Conservation (phyloP, 306 rosid species). For the Prosopis cineraria region DNA sequence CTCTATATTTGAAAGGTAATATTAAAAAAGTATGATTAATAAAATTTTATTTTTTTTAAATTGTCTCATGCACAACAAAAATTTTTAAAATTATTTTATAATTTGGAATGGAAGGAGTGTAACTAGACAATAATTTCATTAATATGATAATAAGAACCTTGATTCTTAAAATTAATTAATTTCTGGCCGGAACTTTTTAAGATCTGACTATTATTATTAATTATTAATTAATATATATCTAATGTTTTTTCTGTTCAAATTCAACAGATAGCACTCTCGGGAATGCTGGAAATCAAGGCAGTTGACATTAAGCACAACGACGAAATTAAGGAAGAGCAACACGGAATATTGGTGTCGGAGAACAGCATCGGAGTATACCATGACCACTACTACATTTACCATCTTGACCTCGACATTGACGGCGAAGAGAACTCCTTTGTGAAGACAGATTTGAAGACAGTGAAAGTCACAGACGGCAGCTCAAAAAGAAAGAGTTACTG, state of each 20-base stretch:
- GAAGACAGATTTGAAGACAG: constrained; percentile 45
- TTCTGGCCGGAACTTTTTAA: background rate
- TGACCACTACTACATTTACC: constrained; percentile 58
- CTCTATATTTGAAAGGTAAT: no score
- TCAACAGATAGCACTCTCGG: constrained; percentile 45
- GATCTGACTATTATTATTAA: no score
- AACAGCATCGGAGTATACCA: constrained; percentile 58
- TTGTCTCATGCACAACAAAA: no score
- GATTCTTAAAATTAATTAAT: background rate
- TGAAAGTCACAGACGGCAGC: constrained; percentile 33
- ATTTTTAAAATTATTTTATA: no score
- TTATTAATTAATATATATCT: background rate
- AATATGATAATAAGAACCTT: background rate
- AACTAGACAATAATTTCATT: background rate
- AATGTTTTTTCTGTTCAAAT: background rate
- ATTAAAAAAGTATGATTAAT: no score
- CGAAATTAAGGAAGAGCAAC: constrained; percentile 44
- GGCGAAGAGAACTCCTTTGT: constrained; percentile 57
- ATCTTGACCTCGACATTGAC: constrained; percentile 65
- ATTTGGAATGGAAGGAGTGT: no score
- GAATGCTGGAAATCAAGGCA: constrained; percentile 48
- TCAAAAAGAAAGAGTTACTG: constrained; percentile 62
- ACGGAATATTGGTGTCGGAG: constrained; percentile 54
- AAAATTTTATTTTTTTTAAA: no score
- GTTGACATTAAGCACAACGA: constrained; percentile 37